These are phyloP conservation scores for Triangularia verruculosa DNA, from an alignment of 2,329 filamentous ascomycete species.

Conservation along the genomic window DNA sequence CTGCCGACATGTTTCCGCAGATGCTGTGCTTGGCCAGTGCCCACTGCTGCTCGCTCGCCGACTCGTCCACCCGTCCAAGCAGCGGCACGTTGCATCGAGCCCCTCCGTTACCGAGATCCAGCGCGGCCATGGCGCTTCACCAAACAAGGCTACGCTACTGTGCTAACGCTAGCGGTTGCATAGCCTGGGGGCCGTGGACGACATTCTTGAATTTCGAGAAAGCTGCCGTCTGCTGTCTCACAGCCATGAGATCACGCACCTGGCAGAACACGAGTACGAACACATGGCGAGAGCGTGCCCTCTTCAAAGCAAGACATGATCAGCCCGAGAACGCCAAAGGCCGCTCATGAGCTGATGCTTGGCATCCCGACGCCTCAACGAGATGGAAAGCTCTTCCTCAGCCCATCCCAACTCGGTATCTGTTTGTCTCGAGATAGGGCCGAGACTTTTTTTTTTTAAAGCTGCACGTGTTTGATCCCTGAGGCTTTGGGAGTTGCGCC, in stretches of 20 bases:
- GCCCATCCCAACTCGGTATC: background rate
- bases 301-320: background rate
- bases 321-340: background rate
- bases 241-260: background rate
- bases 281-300: background rate
- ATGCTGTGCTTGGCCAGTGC: slow-evolving; percentile 12
- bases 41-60: slow-evolving; percentile 12
- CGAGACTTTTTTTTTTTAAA: background rate
- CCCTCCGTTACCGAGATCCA: slow-evolving; percentile 12
- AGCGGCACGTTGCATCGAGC: slow-evolving; percentile 8
- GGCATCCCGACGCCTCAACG: too few species aligned
- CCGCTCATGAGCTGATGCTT: background rate
- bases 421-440: background rate
- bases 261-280: background rate
- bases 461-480: slow-evolving; percentile 6
- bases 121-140: slow-evolving; percentile 7
- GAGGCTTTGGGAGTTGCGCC: slow-evolving; percentile 3
- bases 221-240: background rate
- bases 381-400: slow-evolving; percentile 1
- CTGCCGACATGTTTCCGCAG: slow-evolving; percentile 7
- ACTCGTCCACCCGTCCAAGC: too few species aligned
- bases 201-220: background rate
- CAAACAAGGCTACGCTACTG: slow-evolving; percentile 5
- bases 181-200: background rate
- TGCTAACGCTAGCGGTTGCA: background rate